A percentile compares a stretch with the other conserved stretches of the same genome.
phyloP scores from a whole-genome alignment of 805 yeast genomes.

The Sugiyamaella chiloensis region DNA sequence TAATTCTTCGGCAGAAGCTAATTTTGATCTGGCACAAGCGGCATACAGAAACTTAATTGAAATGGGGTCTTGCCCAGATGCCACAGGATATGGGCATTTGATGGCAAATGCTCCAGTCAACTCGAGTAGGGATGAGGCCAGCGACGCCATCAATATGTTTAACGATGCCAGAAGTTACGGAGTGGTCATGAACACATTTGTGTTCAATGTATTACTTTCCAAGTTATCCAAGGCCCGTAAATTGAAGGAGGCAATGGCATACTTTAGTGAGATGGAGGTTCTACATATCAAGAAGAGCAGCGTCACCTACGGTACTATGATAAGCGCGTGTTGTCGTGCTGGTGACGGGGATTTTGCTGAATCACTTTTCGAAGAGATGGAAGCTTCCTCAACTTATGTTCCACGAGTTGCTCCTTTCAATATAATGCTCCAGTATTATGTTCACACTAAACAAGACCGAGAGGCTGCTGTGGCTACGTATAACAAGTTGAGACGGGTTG shows the following conservation, averaged over 20 bases:
- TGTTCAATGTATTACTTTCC: conserved; percentile 36
- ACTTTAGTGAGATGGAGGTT: conserved; percentile 33
- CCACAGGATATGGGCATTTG: conserved; percentile 35
- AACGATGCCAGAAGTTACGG: conserved; percentile 30
- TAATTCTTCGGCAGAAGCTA: conserved; percentile 25
- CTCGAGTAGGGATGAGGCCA: conserved; percentile 32
- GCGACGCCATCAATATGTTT: conserved; percentile 32
- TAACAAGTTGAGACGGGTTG: conserved; percentile 27
- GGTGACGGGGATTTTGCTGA: conserved; percentile 34
- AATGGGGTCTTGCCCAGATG: conserved; percentile 34
- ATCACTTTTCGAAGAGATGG: conserved; percentile 36
- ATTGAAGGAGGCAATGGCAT: conserved; percentile 31
- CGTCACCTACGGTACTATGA: conserved; percentile 39
- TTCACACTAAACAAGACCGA: conserved; percentile 33
- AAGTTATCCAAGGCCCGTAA: conserved; percentile 38
- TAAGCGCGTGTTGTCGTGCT: conserved; percentile 37
- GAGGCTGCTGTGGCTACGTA: conserved; percentile 33
- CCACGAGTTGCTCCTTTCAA: conserved; percentile 39
- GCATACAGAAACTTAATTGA: conserved; percentile 29
- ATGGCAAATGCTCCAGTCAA: conserved; percentile 28
- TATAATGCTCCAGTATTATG: conserved; percentile 37
- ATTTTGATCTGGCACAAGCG: conserved; percentile 24
- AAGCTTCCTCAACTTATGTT: conserved; percentile 28
- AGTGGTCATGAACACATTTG: conserved; percentile 32
- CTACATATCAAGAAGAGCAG: conserved; percentile 26